A percentile compares a stretch with the other conserved stretches of the same genome.
These are phyloP conservation scores for Peniophora sp. DNA, from an alignment of 1,284 basidiomycete genomes.

Conservation along the genomic window DNA sequence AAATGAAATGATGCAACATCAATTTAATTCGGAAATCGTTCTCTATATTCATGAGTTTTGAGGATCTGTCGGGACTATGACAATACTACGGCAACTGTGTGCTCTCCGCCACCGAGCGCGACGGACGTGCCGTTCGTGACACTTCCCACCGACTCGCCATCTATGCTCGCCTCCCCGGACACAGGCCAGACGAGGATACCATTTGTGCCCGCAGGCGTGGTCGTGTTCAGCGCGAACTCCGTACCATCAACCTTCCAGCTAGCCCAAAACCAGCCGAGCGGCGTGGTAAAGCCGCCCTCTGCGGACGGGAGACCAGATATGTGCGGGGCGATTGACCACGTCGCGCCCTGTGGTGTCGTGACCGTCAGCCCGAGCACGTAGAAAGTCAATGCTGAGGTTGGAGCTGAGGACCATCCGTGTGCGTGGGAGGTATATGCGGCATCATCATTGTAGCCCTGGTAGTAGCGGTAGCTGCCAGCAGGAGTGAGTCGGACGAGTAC, in stretches of 20 bases:
- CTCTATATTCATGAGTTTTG: no score
- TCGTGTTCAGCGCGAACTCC: slow-evolving; percentile 19
- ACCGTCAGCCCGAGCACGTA: slow-evolving; percentile 35
- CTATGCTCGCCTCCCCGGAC: slow-evolving; percentile 21
- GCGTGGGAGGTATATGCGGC: slow-evolving; percentile 38
- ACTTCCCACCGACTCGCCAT: slow-evolving; percentile 10
- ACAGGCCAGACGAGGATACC: slow-evolving; percentile 24
- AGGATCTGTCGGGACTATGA: neutral
- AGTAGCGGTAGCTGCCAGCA: slow-evolving; percentile 30
- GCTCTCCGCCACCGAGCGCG: neutral
- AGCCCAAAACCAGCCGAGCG: slow-evolving; percentile 32
- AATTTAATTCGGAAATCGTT: no score
- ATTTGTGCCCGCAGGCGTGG: slow-evolving; percentile 24
- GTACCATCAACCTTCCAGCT: slow-evolving; percentile 19
- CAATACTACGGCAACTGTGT: neutral
- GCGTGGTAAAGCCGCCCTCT: slow-evolving; percentile 35
- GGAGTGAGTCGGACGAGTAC: neutral
- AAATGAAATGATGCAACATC: no score
- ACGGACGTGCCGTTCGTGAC: neutral
- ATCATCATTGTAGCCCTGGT: slow-evolving; percentile 41
- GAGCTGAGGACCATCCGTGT: slow-evolving; percentile 27
- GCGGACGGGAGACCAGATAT: slow-evolving; percentile 28
- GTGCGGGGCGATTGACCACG: slow-evolving; percentile 35
- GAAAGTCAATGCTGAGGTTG: slow-evolving; percentile 30
- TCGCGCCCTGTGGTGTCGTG: slow-evolving; percentile 28